phyloP scores from a whole-genome alignment of 805 yeast species.

The Candida maltosa region DNA sequence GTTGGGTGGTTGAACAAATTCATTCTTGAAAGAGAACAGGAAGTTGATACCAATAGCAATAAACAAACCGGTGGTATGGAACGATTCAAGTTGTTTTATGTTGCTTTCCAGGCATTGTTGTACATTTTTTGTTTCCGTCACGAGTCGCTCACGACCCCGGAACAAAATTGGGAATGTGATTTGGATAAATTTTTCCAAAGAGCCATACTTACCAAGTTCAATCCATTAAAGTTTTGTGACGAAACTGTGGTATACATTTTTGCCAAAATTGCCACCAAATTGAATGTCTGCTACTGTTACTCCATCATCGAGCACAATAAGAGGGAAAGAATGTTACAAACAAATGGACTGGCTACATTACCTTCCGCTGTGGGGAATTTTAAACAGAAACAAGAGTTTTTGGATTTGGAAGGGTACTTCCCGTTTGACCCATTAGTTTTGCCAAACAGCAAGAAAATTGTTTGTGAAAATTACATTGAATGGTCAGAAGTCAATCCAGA shows the following conservation, averaged over 20 bases:
- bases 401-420: constrained; percentile 90
- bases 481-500: constrained; percentile 58
- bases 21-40: constrained; percentile 80
- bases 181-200: constrained; percentile 86
- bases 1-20: constrained; percentile 82
- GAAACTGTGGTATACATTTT: constrained; percentile 91
- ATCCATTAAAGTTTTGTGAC: constrained; percentile 90
- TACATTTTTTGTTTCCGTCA: constrained; percentile 92
- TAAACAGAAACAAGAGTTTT: constrained; percentile 72
- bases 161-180: constrained; percentile 74
- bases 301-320: constrained; percentile 89
- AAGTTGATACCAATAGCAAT: constrained; percentile 46
- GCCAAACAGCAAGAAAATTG: constrained; percentile 51
- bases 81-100: constrained; percentile 82
- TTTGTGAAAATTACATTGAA: constrained; percentile 60
- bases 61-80: constrained; percentile 69
- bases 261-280: constrained; percentile 87
- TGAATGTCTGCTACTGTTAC: constrained; percentile 89
- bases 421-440: constrained; percentile 92
- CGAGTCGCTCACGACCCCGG: constrained; percentile 21
- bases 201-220: constrained; percentile 80
- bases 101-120: constrained; percentile 84
- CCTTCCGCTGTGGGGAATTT: constrained; percentile 39
- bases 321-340: constrained; percentile 56
- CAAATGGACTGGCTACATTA: constrained; percentile 21